A percentile compares a stretch with the other conserved stretches of the same genome.
Evolutionary conservation across 352 stramenopile genomes (phyloP).

Genomic region (Phytopythium litorale): DNA sequence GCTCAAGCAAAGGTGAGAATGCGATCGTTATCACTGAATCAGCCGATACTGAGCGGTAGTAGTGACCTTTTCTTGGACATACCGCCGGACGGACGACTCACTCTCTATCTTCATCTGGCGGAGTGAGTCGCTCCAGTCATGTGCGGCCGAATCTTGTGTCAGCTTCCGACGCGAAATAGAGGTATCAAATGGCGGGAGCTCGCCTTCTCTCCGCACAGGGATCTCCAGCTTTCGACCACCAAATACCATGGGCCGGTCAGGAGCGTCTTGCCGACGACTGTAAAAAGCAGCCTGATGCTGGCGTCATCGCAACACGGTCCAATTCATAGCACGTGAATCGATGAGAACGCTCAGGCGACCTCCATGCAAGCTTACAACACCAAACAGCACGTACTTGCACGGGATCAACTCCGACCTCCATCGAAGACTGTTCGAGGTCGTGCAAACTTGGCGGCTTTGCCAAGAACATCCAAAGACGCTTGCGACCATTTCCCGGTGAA

Average conservation of each 20-base stretch:
- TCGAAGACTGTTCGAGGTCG: constrained; percentile 45
- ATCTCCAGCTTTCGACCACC: constrained; percentile 72
- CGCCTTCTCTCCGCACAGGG: constrained; percentile 20
- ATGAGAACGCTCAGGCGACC: not conserved
- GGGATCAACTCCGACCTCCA: constrained; percentile 28
- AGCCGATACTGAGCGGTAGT: not conserved
- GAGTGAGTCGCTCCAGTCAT: not conserved
- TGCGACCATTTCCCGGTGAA: constrained; percentile 10
- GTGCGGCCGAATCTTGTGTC: constrained; percentile 3
- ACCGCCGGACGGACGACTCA: not conserved
- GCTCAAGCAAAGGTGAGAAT: not conserved
- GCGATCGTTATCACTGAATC: not conserved
- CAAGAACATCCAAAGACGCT: constrained; percentile 47
- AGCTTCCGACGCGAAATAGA: constrained; percentile 9
- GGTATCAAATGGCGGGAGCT: constrained; percentile 52
- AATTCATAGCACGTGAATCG: not conserved
- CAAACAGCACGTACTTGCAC: constrained; percentile 18
- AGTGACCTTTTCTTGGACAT: not conserved
- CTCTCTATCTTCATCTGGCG: not conserved
- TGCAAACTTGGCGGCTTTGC: constrained; percentile 32
- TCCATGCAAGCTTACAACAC: not conserved
- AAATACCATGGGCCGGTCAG: constrained; percentile 70
- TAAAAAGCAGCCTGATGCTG: constrained; percentile 61
- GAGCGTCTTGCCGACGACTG: constrained; percentile 50
- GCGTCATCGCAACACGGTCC: not conserved